Evolutionary conservation across 2,329 filamentous ascomycete genomes (phyloP), one percentile per base, ranked within the genome.

Genomic region (Moelleriella libera): DNA sequence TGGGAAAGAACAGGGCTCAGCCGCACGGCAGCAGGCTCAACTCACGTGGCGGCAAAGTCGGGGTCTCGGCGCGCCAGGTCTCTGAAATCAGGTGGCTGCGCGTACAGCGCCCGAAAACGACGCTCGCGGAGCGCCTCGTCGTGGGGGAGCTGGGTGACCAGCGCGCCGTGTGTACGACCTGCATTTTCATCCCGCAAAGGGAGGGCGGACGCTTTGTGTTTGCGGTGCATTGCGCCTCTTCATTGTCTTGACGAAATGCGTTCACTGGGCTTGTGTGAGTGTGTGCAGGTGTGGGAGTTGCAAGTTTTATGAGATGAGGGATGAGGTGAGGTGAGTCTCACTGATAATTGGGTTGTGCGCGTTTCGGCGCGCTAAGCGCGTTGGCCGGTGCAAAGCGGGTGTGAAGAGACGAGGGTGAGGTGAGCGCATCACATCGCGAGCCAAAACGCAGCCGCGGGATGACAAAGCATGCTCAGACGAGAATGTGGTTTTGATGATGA

Each of bases 31-130:
- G 7, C 10, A 41, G 28, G 6, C 4, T 10, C 9, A 5, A 47
- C 63, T 12, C 56, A 73, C 71, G 70, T 48, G 12, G 58, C 54
- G 2, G 64, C 64, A 53, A 76, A 71, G 0, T 61, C 63, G 0
- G 64, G 48, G 50, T 75, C 69, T 11, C 65, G 53, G 1, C 56
- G 55, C 0, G 66, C 65, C 1, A 76, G 57, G 6, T 63, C 55
- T n/a, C 60, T 60, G 47, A 75, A 75, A 50, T 73, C 65, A 2
- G 65, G 62, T 1, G 68, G 59, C 2, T 56, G 59, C 0, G 54
- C 47, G 53, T 74, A 75, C 0, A 75, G 57, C 5, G 61, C 51
- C 7, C 61, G 59, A 49, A 65, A 72, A 37, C 58, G 62, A 30
- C 49, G 48, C 46, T 66, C 45, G 29, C 14, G 6, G 14, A 9